phyloP scores from a whole-genome alignment of 2,329 filamentous ascomycete genomes.

The Colletotrichum lentis region DNA sequence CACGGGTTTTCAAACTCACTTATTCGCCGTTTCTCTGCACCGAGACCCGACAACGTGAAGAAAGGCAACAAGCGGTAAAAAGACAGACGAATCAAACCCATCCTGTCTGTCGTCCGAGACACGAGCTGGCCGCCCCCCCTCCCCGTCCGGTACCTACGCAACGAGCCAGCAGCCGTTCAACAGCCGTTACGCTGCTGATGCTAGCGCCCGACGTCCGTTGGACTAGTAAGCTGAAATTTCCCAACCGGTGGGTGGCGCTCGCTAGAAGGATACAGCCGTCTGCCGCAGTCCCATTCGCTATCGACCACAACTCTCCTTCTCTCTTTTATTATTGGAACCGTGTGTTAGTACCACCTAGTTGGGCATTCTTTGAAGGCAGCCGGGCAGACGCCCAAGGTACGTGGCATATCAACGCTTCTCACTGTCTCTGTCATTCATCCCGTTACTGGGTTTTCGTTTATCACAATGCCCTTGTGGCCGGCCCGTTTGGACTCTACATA shows the following conservation, averaged over 20 bases:
- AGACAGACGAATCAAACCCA: constrained; percentile 16
- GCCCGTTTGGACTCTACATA: not conserved
- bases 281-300: constrained; percentile 33
- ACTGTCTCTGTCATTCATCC: not conserved
- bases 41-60: constrained; percentile 4
- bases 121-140: constrained; percentile 28
- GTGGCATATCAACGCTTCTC: constrained; percentile 5
- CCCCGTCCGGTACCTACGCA: constrained; percentile 33
- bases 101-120: constrained; percentile 29
- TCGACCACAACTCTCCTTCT: constrained; percentile 21
- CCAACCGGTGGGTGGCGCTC: constrained; percentile 21
- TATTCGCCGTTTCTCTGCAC: not conserved
- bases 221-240: constrained; percentile 30
- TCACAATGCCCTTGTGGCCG: not conserved
- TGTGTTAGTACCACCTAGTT: constrained; percentile 5
- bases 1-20: not conserved
- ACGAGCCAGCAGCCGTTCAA: constrained; percentile 26
- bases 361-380: constrained; percentile 22
- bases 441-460: no score
- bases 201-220: constrained; percentile 16
- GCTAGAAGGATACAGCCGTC: constrained; percentile 35
- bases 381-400: constrained; percentile 18
- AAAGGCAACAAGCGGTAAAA: constrained; percentile 27
- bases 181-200: constrained; percentile 24
- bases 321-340: constrained; percentile 11